Evolutionary conservation across 1,284 basidiomycete species (phyloP).

Genomic region (Grifola frondosa): DNA sequence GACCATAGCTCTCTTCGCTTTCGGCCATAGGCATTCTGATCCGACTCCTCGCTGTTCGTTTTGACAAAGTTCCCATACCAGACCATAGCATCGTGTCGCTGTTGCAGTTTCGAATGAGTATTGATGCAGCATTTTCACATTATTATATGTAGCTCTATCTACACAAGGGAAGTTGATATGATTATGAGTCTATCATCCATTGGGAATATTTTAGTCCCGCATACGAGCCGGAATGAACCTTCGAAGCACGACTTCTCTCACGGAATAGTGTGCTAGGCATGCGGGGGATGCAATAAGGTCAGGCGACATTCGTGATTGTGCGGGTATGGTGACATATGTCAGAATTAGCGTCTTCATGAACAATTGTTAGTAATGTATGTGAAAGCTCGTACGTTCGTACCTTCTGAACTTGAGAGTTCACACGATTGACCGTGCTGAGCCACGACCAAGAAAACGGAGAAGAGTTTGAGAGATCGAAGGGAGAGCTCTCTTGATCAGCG

Average conservation of each 20-base stretch:
- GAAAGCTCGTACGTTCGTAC: constrained; percentile 37
- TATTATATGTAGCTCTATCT: constrained; percentile 10
- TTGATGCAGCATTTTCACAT: constrained; percentile 3
- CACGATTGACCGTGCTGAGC: constrained; percentile 96
- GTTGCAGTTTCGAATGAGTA: background rate
- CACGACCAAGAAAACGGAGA: constrained; percentile 90
- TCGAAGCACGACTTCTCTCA: constrained; percentile 84
- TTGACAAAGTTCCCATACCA: too few species aligned
- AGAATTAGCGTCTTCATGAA: constrained; percentile 80
- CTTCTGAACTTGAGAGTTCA: constrained; percentile 97
- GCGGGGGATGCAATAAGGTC: constrained; percentile 65
- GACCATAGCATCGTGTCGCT: too few species aligned
- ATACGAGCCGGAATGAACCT: constrained; percentile 91
- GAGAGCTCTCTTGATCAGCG: constrained; percentile 63
- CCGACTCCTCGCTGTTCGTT: too few species aligned
- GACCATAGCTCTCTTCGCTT: background rate
- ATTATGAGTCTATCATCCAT: constrained; percentile 1
- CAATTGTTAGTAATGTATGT: background rate
- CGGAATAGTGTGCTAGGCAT: constrained; percentile 68
- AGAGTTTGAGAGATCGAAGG: constrained; percentile 60
- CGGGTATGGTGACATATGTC: constrained; percentile 89
- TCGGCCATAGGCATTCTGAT: too few species aligned
- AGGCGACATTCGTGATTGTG: constrained; percentile 52
- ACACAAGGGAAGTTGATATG: constrained; percentile 6
- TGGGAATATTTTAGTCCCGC: constrained; percentile 72